Evolutionary conservation across 495 filamentous ascomycete genomes (phyloP), one percentile per base, ranked within the genome.

Genomic region (Monascus purpureus): DNA sequence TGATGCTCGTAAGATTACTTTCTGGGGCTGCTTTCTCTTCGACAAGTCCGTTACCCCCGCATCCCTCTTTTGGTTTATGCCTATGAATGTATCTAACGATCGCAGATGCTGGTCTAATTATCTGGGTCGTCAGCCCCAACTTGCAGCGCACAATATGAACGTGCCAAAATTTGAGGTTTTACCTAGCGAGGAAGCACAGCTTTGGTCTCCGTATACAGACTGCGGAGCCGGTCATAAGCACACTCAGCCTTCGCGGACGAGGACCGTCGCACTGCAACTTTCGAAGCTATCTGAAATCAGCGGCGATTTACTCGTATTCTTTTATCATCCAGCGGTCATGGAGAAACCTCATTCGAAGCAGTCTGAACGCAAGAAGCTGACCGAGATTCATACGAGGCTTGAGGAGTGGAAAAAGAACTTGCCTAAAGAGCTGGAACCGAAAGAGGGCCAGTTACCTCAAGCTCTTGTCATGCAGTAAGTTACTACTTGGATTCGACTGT

Each of bases 1-100:
- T 24, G 90, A 97, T 59, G 86, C 83, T 6, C 66, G 90, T 25
- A 65, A 83, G 19, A 77, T 96, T 19, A 96, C 90, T 0, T 94
- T 95, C 43, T 97, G 90, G 90, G 90, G 90, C n/a, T 95, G 86
- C 49, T 96, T 90, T 56, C 59, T 94, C 15, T 93, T 97, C 48
- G 90, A 97, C 59, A 95, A 95, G 73, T 81, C 46, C 35, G 68
- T 50, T 17, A 4, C 20, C 17, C 2, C 13, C 2, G 6, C 20
- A 6, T 12, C 11, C 23, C 12, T 29, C 40, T 29, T 14, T 39
- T 31, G 2, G 16, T 11, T 40, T 19, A 38, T 22, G 12, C 7
- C 26, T 26, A 14, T 17, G 14, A 7, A 13, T 11, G 19, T 25
- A 9, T 29, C 50, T 55, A 41, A 57, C 31, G 12, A 6, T 3